Conservation (phyloP, 331 rosid species). For the Erythrophleum ivorense region DNA sequence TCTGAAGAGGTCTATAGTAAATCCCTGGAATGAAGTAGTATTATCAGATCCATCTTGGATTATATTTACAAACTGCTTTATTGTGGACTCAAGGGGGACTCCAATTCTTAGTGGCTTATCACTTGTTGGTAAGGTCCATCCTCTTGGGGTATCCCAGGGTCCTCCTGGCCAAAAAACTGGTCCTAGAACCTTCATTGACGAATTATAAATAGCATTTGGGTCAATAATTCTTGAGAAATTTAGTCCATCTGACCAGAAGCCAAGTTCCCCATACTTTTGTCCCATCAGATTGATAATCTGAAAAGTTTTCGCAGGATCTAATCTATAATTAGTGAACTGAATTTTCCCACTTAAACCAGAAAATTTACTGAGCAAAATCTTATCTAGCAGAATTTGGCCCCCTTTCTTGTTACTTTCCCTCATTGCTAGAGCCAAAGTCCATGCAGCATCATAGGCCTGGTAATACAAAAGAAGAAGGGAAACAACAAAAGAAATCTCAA, state of each 20-base stretch:
- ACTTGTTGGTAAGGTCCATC: slow-evolving; percentile 9
- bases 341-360: slow-evolving; percentile 51
- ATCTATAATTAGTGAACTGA: slow-evolving; percentile 28
- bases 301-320: slow-evolving; percentile 26
- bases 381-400: slow-evolving; percentile 18
- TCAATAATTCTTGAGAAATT: slow-evolving; percentile 32
- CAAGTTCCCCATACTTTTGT: slow-evolving; percentile 43
- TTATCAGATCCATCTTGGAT: neutral
- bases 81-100: slow-evolving; percentile 23
- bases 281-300: slow-evolving; percentile 48
- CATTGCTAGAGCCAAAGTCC: slow-evolving; percentile 45
- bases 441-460: slow-evolving; percentile 58
- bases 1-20: slow-evolving; percentile 43
- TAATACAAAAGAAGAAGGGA: no score
- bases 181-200: slow-evolving; percentile 7
- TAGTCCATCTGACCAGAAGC: slow-evolving; percentile 45
- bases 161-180: slow-evolving; percentile 34
- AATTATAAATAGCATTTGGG: neutral
- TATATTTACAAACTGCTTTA: slow-evolving; percentile 34
- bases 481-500: no score
- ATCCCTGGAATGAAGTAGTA: slow-evolving; percentile 19
- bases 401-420: slow-evolving; percentile 16
- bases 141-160: slow-evolving; percentile 16
- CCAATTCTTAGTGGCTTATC: slow-evolving; percentile 40
- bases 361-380: slow-evolving; percentile 26